A percentile compares a stretch with the other conserved stretches of the same genome.
Evolutionary conservation across 371 early-diverging fungal genomes (phyloP).

Genomic region (Haplosporangium sp.): DNA sequence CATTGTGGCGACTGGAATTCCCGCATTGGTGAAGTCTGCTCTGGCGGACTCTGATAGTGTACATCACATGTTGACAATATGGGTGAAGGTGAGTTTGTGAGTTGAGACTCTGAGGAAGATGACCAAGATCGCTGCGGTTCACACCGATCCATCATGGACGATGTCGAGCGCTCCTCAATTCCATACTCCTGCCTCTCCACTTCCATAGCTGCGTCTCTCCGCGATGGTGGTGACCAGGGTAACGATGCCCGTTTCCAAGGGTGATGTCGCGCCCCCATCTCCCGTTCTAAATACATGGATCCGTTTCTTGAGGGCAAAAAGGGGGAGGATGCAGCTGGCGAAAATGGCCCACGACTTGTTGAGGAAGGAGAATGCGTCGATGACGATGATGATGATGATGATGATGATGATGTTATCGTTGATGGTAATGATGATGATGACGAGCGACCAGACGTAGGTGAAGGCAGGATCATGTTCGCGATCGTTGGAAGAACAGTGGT

Average conservation of each 20-base stretch:
- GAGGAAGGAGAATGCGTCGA: no score
- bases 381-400: background rate
- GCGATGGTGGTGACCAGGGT: slow-evolving; percentile 1
- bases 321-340: no score
- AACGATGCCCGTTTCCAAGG: background rate
- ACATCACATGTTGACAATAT: slow-evolving; percentile 18
- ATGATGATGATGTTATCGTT: background rate
- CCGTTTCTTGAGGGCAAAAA: no score
- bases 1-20: no score
- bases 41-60: background rate
- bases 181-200: slow-evolving; percentile 14
- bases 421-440: background rate
- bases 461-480: slow-evolving; percentile 31
- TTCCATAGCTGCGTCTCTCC: slow-evolving; percentile 4
- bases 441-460: background rate
- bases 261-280: background rate
- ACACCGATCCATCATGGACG: slow-evolving; percentile 47
- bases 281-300: slow-evolving; percentile 17
- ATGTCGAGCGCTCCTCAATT: slow-evolving; percentile 24
- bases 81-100: slow-evolving; percentile 43
- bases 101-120: slow-evolving; percentile 24
- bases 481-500: slow-evolving; percentile 38
- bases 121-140: slow-evolving; percentile 43
- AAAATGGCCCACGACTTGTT: no score
- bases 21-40: background rate